Evolutionary conservation across 176 grass and related monocot species (phyloP), one percentile per base, ranked within the genome.

Genomic region (Avena eriantha): DNA sequence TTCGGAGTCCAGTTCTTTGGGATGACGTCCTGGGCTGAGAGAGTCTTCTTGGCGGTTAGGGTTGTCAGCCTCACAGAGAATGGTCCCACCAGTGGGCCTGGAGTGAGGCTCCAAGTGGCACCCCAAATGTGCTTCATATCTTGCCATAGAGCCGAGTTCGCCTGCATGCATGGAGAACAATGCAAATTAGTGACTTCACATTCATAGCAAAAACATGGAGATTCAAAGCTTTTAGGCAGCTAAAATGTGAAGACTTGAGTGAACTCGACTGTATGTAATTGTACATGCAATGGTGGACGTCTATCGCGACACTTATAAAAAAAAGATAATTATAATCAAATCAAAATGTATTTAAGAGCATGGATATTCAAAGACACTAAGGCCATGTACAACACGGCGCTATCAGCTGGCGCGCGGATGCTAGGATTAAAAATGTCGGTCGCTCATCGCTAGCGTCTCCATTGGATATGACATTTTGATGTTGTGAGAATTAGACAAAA

Each of bases 121-220:
- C 97, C 97, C 97, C 97, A 99, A 13, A 96, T 47, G 71, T 99
- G 97, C 59, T 93, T 85, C 97, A 99, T 99, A 19, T 99, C 94
- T 33, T 86, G 60, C 97, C 97, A 99, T 6, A 90, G 82, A 8
- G 84, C 92, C 2, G 90, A 92, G 80, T 93, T 94, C 11, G 89
- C 82, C 97, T 99, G 51, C 4, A 18, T 18, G 54, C 18, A 21
- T 21, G 19, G 18, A 8, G 54, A 56, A 56, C 10, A 8, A 21
- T 56, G 18, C 18, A 56, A 56, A 56, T 56, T 21, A 56, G 54
- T 21, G 54, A 8, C 18, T 19, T 56, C 18, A 8, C 6, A 19
- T 0, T 1, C 18, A 21, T 17, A 56, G 14, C 18, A 19, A 56
- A 18, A 56, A 56, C 54, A 56, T 56, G 54, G 3, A 21, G 6